These are phyloP conservation scores for Fusarium tupiense DNA, from an alignment of 2,329 filamentous ascomycete species.

Conservation along the genomic window DNA sequence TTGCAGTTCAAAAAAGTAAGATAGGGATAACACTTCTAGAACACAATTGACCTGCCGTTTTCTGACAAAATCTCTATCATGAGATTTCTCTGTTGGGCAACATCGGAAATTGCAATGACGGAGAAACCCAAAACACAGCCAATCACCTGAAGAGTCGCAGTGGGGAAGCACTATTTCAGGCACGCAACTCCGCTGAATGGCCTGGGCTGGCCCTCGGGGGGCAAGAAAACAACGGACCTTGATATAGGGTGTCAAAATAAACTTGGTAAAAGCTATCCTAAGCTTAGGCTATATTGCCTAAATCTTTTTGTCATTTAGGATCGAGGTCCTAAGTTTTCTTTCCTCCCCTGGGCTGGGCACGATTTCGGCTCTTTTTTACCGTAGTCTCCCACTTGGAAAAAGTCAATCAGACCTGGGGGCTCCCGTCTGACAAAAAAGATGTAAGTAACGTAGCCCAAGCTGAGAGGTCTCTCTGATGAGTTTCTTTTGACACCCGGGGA, in stretches of 20 bases:
- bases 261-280: no score
- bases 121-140: conserved; percentile 26
- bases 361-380: conserved; percentile 1
- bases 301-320: no score
- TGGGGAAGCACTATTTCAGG: conserved; percentile 20
- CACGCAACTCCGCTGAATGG: conserved; percentile 27
- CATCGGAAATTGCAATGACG: conserved; percentile 40
- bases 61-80: conserved; percentile 10
- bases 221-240: no score
- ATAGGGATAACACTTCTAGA: neutral
- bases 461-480: neutral
- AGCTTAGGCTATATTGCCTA: no score
- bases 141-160: neutral
- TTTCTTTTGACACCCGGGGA: neutral
- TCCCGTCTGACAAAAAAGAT: neutral
- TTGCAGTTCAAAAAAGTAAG: neutral
- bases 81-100: neutral
- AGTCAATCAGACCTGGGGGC: neutral
- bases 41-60: conserved; percentile 16
- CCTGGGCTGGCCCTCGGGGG: neutral
- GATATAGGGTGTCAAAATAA: no score
- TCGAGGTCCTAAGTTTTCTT: no score
- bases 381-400: neutral
- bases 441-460: no score
- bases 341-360: neutral